These are phyloP conservation scores for Phytophthora boehmeriae DNA, from an alignment of 352 stramenopile genomes.

Conservation along the genomic window DNA sequence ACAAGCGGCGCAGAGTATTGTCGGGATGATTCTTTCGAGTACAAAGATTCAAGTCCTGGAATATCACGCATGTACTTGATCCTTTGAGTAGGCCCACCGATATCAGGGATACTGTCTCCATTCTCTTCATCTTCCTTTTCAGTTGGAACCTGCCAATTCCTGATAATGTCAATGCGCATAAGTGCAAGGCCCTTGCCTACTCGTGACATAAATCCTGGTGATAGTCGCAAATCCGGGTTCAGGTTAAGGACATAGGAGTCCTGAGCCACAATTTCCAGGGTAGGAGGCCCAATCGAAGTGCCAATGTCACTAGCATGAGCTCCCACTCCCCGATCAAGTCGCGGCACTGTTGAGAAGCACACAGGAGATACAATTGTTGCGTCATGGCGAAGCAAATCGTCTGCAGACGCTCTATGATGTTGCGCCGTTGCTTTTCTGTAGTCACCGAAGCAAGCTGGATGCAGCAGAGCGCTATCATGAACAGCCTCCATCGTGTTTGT, in stretches of 20 bases:
- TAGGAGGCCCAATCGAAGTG: background rate
- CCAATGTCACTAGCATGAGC: conserved; percentile 1
- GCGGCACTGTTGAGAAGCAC: conserved; percentile 22
- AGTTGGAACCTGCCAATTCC: conserved; percentile 9
- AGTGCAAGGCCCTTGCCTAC: conserved; percentile 82
- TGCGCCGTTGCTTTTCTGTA: conserved; percentile 23
- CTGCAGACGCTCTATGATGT: conserved; percentile 1
- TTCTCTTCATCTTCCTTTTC: conserved; percentile 11
- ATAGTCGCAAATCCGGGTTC: conserved; percentile 82
- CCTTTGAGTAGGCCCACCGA: background rate
- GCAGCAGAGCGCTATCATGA: conserved; percentile 21
- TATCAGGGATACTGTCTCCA: conserved; percentile 6
- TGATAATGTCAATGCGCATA: conserved; percentile 63
- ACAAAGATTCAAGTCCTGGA: conserved; percentile 28
- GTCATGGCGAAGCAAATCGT: conserved; percentile 16
- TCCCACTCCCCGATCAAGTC: background rate
- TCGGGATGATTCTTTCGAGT: conserved; percentile 4
- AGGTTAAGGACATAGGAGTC: conserved; percentile 82
- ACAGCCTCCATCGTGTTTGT: background rate
- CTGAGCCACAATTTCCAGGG: conserved; percentile 43
- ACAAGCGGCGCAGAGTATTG: conserved; percentile 21
- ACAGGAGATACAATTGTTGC: conserved; percentile 33
- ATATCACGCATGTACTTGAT: conserved; percentile 33
- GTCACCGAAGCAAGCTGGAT: conserved; percentile 41
- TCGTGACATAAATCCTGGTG: conserved; percentile 70